Evolutionary conservation across 352 stramenopile genomes (phyloP).

Genomic region (Phytophthora constricta): DNA sequence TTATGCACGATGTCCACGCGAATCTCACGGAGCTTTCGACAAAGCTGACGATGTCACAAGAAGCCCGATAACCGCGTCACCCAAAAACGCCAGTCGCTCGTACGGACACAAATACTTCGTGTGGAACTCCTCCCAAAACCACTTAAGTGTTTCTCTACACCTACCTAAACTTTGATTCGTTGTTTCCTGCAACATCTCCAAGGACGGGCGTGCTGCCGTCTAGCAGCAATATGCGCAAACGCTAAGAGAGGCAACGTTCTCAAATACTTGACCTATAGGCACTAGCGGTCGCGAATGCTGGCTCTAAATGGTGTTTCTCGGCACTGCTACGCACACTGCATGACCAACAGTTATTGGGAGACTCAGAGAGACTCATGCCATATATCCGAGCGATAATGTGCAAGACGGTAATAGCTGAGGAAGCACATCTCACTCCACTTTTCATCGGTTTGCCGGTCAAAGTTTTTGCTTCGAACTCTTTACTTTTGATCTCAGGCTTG

Average conservation of each 20-base stretch:
- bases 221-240: constrained; percentile 57
- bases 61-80: constrained; percentile 85
- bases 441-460: constrained; percentile 63
- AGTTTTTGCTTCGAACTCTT: constrained; percentile 75
- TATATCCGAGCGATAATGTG: constrained; percentile 66
- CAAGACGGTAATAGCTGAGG: constrained; percentile 77
- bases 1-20: constrained; percentile 84
- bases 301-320: constrained; percentile 76
- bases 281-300: constrained; percentile 72
- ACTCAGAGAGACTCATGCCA: constrained; percentile 36
- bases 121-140: constrained; percentile 83
- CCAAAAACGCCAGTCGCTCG: constrained; percentile 85
- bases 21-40: constrained; percentile 74
- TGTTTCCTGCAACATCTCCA: constrained; percentile 23
- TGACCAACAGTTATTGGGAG: constrained; percentile 33
- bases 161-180: constrained; percentile 41
- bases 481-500: constrained; percentile 80
- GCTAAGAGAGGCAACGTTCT: constrained; percentile 62
- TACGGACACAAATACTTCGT: constrained; percentile 83
- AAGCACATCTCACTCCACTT: constrained; percentile 67
- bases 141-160: constrained; percentile 59
- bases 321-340: constrained; percentile 57
- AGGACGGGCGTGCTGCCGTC: constrained; percentile 32
- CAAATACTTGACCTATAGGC: constrained; percentile 74
- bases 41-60: constrained; percentile 82